Evolutionary conservation across 148 eudicot species (phyloP).

Genomic region (Drosera capensis): DNA sequence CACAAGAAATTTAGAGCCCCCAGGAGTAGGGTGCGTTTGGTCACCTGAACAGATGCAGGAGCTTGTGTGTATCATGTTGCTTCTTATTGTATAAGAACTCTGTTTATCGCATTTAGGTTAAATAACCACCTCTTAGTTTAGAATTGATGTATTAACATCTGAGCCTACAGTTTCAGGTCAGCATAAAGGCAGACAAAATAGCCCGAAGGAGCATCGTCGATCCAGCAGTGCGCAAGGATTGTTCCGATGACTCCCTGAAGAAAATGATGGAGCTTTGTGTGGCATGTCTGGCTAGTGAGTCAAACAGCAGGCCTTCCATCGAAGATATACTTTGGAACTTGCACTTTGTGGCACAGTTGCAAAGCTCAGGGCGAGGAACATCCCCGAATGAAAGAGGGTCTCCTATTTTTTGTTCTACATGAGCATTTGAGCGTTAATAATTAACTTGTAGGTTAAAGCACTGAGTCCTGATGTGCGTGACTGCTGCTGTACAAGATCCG

Average conservation of each 20-base stretch:
- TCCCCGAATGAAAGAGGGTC: slow-evolving; percentile 26
- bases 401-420: slow-evolving; percentile 22
- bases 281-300: slow-evolving; percentile 32
- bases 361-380: slow-evolving; percentile 26
- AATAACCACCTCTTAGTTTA: background rate
- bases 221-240: slow-evolving; percentile 47
- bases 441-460: background rate
- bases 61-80: too few species aligned
- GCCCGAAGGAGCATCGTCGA: slow-evolving; percentile 52
- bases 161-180: slow-evolving; percentile 37
- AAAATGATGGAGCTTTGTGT: slow-evolving; percentile 49
- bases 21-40: too few species aligned
- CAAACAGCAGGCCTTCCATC: slow-evolving; percentile 41
- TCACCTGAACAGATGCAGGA: background rate
- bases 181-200: slow-evolving; percentile 34
- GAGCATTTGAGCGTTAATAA: background rate
- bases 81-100: too few species aligned
- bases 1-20: too few species aligned
- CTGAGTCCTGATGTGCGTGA: too few species aligned
- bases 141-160: background rate
- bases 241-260: slow-evolving; percentile 51
- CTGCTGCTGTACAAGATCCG: too few species aligned
- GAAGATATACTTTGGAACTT: slow-evolving; percentile 79
- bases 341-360: slow-evolving; percentile 72
- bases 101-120: too few species aligned